phyloP scores from a whole-genome alignment of 352 stramenopile genomes.

The Globisporangium spiculum region DNA sequence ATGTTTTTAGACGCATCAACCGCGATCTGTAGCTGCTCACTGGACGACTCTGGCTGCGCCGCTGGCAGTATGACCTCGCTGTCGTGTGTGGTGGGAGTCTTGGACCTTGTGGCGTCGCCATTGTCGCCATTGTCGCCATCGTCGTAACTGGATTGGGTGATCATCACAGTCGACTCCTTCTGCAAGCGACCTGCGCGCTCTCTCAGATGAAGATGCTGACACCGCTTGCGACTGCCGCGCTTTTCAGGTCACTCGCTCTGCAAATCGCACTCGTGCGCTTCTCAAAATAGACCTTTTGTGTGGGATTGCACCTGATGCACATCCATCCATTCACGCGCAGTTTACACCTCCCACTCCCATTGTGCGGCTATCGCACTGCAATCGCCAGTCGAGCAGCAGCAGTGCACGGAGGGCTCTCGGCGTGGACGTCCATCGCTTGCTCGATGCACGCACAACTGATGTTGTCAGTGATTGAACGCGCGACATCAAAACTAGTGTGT shows the following conservation, averaged over 20 bases:
- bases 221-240: background rate
- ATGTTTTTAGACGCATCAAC: background rate
- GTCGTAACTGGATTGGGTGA: conserved; percentile 1
- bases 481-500: no score
- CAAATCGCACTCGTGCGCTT: background rate
- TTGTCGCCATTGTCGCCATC: background rate
- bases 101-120: background rate
- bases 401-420: no score
- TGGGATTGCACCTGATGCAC: background rate
- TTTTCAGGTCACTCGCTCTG: background rate
- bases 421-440: no score
- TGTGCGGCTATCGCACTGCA: no score
- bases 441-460: no score
- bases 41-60: background rate
- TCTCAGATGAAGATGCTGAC: background rate
- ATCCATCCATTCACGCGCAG: no score
- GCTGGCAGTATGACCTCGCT: background rate
- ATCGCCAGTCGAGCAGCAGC: no score
- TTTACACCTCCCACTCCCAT: no score
- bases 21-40: background rate
- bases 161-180: background rate
- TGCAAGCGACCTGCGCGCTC: background rate
- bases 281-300: background rate
- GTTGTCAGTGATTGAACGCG: no score
- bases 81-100: background rate